Evolutionary conservation across 2,329 filamentous ascomycete genomes (phyloP), one percentile per base, ranked within the genome.

Genomic region (Aspergillus carbonarius): DNA sequence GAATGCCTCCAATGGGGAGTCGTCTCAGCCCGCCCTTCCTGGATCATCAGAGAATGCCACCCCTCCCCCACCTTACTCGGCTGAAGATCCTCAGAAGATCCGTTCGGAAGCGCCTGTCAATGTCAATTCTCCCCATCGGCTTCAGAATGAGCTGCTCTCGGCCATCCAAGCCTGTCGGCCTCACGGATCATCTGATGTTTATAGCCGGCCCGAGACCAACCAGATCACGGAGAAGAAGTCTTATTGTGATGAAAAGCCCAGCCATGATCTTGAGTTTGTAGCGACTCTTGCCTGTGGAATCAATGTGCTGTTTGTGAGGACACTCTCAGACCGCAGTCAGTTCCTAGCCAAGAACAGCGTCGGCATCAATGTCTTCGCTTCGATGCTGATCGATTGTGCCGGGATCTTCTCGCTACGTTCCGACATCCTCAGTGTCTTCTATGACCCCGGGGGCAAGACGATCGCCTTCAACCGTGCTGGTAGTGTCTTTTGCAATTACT

Each of bases 391-490:
- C 27, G 89, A 93, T 13, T 82, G 92, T 10, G 88, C 85, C 2
- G 80, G 79, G 35, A 83, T 96, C 10, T 98, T 96, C 73, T 82
- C 85, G 2, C 82, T 98, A 23, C 81, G 85, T 1, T 80, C 84
- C 0, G 80, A 83, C 32, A 86, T 87, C 3, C 74, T 98, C 58
- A 93, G 96, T 72, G 89, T 98, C 52, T 98, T 93, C 78, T 92
- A 92, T 68, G 93, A 97, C 67, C 85, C 88, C 40, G 76, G 79
- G 3, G 90, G 92, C 4, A 85, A 85, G 57, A 93, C 92, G 0
- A 96, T 99, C 62, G 95, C 93, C 0, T 99, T 99, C 81, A 99
- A 99, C 72, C 84, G 85, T 8, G 85, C 83, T 39, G 93, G 93
- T 37, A 91, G 89, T 68, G 85, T 99, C 30, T 99, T 98, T 79